Evolutionary conservation across 805 yeast species (phyloP), one percentile per base, ranked within the genome.

Genomic region (Monosporozyma solicola): DNA sequence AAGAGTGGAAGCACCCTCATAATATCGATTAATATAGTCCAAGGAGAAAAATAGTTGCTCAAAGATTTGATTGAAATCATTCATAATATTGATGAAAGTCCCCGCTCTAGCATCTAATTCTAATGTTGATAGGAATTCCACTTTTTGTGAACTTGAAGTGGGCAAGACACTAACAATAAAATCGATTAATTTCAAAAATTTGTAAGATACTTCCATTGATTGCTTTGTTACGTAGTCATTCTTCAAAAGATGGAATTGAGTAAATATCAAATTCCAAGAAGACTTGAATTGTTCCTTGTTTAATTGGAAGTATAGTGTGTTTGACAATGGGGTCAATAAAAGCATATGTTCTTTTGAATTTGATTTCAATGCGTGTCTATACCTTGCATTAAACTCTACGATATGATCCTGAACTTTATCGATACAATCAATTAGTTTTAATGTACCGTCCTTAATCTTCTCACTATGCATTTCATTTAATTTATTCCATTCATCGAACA

Each of bases 241-340:
- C 45, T 55, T 51, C 20, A 60, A 47, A 15, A 57, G 53, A 48
- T 55, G 67, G 51, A 66, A 68, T 32, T 65, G 70, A 3, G 61
- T 54, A 20, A 29, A 39, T 9, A 51, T 16, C 27, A 32, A 11
- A 32, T 13, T 25, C 63, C 77, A 76, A 0, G 82, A 78, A 41
- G 69, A 70, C 20, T 71, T 67, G 54, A 78, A 78, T 51, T 74
- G 79, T 39, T 77, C 73, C 15, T 64, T 70, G 2, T 74, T 74
- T 51, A 84, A 69, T 61, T 82, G 87, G 47, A 79, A 62, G 57
- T 74, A 77, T n/a, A 84, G 67, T 0, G 83, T 75, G 56, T 77
- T 77, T 0, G 86, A 80, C 51, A 84, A 65, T 0, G 90, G 90
- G 10, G 84, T 75, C 22, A 84, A 66, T 2, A 79, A 70, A 24